Percentiles rank a stretch among this genome's conserved stretches.
Conservation (phyloP, 495 filamentous ascomycete genomes). For the Rhypophila decipiens region DNA sequence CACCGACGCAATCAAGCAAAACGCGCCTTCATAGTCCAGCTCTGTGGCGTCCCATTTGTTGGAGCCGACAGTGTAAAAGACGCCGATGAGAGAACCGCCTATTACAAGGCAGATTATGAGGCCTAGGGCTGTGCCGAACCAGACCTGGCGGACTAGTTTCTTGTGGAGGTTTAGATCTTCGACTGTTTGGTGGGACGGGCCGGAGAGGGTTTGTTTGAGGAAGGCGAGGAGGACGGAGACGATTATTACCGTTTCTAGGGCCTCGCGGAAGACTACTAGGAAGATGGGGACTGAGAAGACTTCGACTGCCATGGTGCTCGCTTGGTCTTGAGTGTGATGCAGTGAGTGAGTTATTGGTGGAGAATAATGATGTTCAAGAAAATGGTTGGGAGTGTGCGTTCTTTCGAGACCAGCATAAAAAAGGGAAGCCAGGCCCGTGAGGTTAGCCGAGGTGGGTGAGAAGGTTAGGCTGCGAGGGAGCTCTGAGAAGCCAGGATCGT, state of each 20-base stretch:
- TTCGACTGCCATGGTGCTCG: slow-evolving; percentile 41
- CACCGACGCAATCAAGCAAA: slow-evolving; percentile 61
- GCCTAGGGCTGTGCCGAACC: slow-evolving; percentile 59
- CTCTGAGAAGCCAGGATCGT: too few relatives aligned
- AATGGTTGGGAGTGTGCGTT: too few relatives aligned
- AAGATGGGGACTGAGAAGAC: slow-evolving; percentile 69
- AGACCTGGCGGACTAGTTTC: slow-evolving; percentile 67
- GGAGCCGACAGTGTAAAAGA: slow-evolving; percentile 66
- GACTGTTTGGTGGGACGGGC: slow-evolving; percentile 47
- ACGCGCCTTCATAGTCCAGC: slow-evolving; percentile 72
- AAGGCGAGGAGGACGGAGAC: slow-evolving; percentile 78
- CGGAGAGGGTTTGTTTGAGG: slow-evolving; percentile 66
- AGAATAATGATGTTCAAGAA: not conserved
- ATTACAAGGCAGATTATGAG: slow-evolving; percentile 61
- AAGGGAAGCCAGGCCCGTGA: too few relatives aligned
- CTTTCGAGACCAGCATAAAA: too few relatives aligned
- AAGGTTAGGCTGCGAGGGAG: too few relatives aligned
- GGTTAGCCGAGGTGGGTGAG: too few relatives aligned
- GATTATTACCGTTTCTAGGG: slow-evolving; percentile 72
- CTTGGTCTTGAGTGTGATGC: not conserved
- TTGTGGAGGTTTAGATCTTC: slow-evolving; percentile 57
- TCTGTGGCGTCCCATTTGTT: slow-evolving; percentile 61
- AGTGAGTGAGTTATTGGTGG: not conserved
- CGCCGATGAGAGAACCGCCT: slow-evolving; percentile 68
- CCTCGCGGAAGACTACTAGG: slow-evolving; percentile 83